A percentile compares a stretch with the other conserved stretches of the same genome.
Conservation (phyloP, 1,284 basidiomycete species). For the Bondarzewia mesenterica region DNA sequence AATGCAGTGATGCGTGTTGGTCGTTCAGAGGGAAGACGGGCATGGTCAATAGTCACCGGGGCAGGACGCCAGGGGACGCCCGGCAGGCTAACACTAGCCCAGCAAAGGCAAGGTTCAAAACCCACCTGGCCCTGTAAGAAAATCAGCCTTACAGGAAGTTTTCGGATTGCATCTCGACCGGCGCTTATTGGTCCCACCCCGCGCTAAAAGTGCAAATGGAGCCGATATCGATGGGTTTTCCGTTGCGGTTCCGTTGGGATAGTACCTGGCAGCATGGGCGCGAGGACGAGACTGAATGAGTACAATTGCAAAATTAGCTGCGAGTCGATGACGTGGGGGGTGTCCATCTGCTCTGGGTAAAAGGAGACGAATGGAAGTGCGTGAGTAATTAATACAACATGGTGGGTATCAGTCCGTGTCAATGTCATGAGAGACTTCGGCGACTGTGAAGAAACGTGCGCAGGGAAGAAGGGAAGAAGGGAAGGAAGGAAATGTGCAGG, state of each 20-base stretch:
- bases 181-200: too few species aligned
- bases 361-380: neutral
- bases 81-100: too few species aligned
- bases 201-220: too few species aligned
- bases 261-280: neutral
- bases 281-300: neutral
- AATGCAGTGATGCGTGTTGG: too few species aligned
- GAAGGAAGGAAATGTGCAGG: neutral
- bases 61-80: too few species aligned
- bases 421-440: neutral
- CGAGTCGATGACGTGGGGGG: neutral
- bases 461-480: neutral
- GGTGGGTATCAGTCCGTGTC: constrained; percentile 1
- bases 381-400: neutral
- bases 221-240: neutral
- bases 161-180: too few species aligned
- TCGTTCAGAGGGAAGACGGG: too few species aligned
- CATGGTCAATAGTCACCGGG: too few species aligned
- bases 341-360: neutral
- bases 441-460: too few species aligned
- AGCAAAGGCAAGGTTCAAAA: too few species aligned
- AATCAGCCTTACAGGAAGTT: too few species aligned
- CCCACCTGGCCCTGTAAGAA: too few species aligned
- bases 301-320: neutral
- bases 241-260: neutral